These are phyloP conservation scores for Arabidopsis arenosa DNA, from an alignment of 345 rosid species.

Conservation along the genomic window DNA sequence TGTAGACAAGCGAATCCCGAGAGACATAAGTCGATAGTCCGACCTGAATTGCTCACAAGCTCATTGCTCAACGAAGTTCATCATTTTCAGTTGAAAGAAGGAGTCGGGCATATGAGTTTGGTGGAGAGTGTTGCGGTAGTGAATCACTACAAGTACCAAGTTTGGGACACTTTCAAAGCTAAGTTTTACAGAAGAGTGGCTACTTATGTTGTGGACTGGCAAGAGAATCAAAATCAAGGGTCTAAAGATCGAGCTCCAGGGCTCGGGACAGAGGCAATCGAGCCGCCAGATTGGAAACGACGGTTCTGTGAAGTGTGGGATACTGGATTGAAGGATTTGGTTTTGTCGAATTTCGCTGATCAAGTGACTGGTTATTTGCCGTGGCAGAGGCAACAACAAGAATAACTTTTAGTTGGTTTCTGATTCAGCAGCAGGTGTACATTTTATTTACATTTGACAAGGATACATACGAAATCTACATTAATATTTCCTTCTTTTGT, in stretches of 20 bases:
- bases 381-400: constrained; percentile 68
- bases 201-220: constrained; percentile 95
- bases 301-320: constrained; percentile 97
- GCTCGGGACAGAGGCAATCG: constrained; percentile 84
- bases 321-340: constrained; percentile 83
- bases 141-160: constrained; percentile 98
- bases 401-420: constrained; percentile 17
- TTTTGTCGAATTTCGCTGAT: constrained; percentile 76
- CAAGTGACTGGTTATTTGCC: constrained; percentile 69
- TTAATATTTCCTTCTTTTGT: constrained; percentile 19
- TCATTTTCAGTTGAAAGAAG: constrained; percentile 71
- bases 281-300: constrained; percentile 79
- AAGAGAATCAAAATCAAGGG: constrained; percentile 84
- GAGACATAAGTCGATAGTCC: constrained; percentile 86
- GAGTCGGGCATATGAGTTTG: constrained; percentile 64
- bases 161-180: constrained; percentile 87
- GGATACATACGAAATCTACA: constrained; percentile 21
- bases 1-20: constrained; percentile 86
- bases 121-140: constrained; percentile 67
- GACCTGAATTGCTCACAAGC: constrained; percentile 60
- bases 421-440: constrained; percentile 26
- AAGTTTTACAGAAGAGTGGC: constrained; percentile 95
- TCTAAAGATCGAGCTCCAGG: constrained; percentile 97
- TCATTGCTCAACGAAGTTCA: constrained; percentile 91
- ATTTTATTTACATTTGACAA: constrained; percentile 16